Evolutionary conservation across 768 basidiomycete species (phyloP).

Genomic region (Pulveroboletus sp.): DNA sequence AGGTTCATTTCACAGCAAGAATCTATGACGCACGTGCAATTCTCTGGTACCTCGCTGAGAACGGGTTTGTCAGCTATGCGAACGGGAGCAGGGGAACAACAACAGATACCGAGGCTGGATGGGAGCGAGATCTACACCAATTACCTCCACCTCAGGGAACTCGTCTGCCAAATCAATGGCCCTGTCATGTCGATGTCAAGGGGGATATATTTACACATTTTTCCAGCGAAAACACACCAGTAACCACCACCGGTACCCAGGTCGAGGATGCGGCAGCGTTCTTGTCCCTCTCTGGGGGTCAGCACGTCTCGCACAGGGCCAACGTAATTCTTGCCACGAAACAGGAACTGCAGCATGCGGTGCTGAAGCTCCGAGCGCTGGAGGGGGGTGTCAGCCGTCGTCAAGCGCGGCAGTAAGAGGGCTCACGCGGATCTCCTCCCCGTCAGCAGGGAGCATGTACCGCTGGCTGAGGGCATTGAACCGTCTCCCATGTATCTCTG

Average conservation of each 20-base stretch:
- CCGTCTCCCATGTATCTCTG: conserved; percentile 47
- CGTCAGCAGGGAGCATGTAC: conserved; percentile 66
- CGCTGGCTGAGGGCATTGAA: conserved; percentile 53
- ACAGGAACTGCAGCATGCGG: conserved; percentile 64
- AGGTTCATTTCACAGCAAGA: conserved; percentile 3
- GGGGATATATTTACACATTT: neutral
- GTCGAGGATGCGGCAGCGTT: conserved; percentile 51
- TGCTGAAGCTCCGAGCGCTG: conserved; percentile 66
- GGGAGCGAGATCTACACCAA: conserved; percentile 70
- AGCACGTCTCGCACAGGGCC: conserved; percentile 62
- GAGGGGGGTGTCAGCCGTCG: conserved; percentile 3
- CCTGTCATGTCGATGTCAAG: conserved; percentile 36
- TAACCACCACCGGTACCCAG: conserved; percentile 65
- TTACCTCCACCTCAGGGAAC: conserved; percentile 63
- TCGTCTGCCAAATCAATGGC: conserved; percentile 73
- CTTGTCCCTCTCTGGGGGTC: conserved; percentile 32
- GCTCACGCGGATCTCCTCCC: conserved; percentile 60
- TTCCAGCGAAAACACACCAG: conserved; percentile 42
- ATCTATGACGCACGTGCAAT: conserved; percentile 61
- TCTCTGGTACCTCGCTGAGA: conserved; percentile 59
- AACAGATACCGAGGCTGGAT: conserved; percentile 61
- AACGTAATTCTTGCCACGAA: conserved; percentile 60
- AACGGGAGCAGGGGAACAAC: neutral
- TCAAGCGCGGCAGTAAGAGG: neutral
- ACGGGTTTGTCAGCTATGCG: conserved; percentile 14